A percentile compares a stretch with the other conserved stretches of the same genome.
These are phyloP conservation scores for Pichia exigua DNA, from an alignment of 805 yeast species.

Conservation along the genomic window DNA sequence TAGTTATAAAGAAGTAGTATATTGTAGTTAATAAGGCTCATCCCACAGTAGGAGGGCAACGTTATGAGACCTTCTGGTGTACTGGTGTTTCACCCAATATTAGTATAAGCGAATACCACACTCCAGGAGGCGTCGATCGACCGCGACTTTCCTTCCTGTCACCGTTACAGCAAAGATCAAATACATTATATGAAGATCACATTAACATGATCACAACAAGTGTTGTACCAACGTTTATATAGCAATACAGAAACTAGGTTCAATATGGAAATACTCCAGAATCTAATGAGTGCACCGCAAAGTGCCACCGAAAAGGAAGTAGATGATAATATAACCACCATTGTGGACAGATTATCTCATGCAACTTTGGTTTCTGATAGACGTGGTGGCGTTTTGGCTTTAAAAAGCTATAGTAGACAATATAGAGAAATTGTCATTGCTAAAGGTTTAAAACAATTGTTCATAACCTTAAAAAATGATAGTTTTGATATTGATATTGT, in stretches of 20 bases:
- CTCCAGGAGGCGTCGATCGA: no score
- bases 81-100: no score
- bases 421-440: conserved; percentile 88
- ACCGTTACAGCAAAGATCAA: no score
- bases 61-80: no score
- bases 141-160: no score
- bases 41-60: no score
- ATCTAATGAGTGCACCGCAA: conserved; percentile 26
- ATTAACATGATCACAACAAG: no score
- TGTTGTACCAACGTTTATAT: no score
- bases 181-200: no score
- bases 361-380: conserved; percentile 78
- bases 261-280: conserved; percentile 29
- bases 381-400: conserved; percentile 81
- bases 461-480: conserved; percentile 59
- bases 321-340: conserved; percentile 79
- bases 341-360: conserved; percentile 81
- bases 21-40: no score
- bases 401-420: conserved; percentile 82
- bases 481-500: conserved; percentile 57
- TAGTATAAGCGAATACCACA: no score
- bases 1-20: no score
- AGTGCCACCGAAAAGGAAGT: conserved; percentile 32
- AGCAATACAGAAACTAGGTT: neutral
- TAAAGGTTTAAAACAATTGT: conserved; percentile 68